These are phyloP conservation scores for Saitozyma sp. DNA, from an alignment of 768 basidiomycete genomes.

Conservation along the genomic window DNA sequence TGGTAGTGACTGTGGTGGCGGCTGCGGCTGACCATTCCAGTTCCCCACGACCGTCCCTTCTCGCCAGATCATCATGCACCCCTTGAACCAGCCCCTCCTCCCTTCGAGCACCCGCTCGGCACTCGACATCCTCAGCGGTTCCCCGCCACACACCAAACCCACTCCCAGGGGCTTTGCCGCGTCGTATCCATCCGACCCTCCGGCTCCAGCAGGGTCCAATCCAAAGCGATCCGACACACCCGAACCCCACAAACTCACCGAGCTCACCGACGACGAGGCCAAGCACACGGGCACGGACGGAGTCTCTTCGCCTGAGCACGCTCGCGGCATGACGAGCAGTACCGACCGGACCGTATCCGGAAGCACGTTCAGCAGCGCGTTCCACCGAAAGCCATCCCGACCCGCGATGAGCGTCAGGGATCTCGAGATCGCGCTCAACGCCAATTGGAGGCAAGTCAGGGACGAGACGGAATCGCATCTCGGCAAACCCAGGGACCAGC, in stretches of 20 bases:
- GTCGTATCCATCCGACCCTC: slow-evolving; percentile 6
- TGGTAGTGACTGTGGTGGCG: background rate
- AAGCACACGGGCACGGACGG: too few species aligned
- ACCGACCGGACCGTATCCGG: background rate
- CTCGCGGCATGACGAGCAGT: background rate
- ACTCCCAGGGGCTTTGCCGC: slow-evolving; percentile 25
- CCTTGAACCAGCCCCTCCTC: slow-evolving; percentile 69
- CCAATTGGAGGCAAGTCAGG: slow-evolving; percentile 34
- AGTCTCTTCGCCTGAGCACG: background rate
- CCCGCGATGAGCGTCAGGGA: slow-evolving; percentile 15
- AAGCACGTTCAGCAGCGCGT: slow-evolving; percentile 7
- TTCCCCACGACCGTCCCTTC: slow-evolving; percentile 62
- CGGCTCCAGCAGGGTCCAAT: background rate
- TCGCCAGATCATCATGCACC: slow-evolving; percentile 59
- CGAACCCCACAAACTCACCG: too few species aligned
- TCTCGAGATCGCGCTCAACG: slow-evolving; percentile 34
- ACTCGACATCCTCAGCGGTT: slow-evolving; percentile 57
- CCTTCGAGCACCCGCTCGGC: slow-evolving; percentile 65
- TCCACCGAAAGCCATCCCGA: slow-evolving; percentile 15
- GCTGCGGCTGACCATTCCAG: slow-evolving; percentile 44
- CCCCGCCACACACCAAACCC: slow-evolving; percentile 20
- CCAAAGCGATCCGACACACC: too few species aligned
- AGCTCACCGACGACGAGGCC: too few species aligned
- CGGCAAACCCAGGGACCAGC: slow-evolving; percentile 32
- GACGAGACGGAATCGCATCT: slow-evolving; percentile 26